Evolutionary conservation across 2,329 filamentous ascomycete genomes (phyloP).

Genomic region (Xylariaceae sp.): DNA sequence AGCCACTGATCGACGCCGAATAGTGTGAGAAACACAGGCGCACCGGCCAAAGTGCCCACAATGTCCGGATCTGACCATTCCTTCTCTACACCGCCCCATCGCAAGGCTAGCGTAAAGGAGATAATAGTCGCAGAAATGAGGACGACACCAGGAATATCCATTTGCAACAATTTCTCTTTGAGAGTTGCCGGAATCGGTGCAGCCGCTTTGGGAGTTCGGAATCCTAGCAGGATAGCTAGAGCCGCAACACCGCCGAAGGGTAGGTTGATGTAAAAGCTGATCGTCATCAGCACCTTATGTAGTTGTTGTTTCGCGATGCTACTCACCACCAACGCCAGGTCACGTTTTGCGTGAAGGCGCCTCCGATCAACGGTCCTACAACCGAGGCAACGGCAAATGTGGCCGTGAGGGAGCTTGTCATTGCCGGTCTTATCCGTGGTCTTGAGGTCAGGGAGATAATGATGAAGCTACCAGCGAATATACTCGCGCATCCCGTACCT

Average conservation of each 20-base stretch:
- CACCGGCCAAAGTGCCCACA: constrained; percentile 9
- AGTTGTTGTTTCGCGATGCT: no score
- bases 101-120: constrained; percentile 12
- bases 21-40: constrained; percentile 1
- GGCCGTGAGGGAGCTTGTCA: background rate
- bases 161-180: constrained; percentile 15
- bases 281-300: background rate
- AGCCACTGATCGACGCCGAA: constrained; percentile 14
- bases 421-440: constrained; percentile 36
- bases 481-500: constrained; percentile 36
- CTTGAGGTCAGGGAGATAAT: constrained; percentile 33
- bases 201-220: constrained; percentile 7
- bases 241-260: constrained; percentile 19
- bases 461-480: constrained; percentile 33
- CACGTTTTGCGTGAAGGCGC: constrained; percentile 28
- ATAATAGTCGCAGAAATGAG: constrained; percentile 9
- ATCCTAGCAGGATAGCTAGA: constrained; percentile 6
- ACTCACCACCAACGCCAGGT: constrained; percentile 33
- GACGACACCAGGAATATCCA: constrained; percentile 11
- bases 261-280: constrained; percentile 25
- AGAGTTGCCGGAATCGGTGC: constrained; percentile 2
- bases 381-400: background rate
- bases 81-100: constrained; percentile 11
- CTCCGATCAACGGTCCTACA: constrained; percentile 7
- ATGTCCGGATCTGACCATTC: constrained; percentile 7